These are phyloP conservation scores for Tilletia indica DNA, from an alignment of 1,284 basidiomycete species.

Conservation along the genomic window DNA sequence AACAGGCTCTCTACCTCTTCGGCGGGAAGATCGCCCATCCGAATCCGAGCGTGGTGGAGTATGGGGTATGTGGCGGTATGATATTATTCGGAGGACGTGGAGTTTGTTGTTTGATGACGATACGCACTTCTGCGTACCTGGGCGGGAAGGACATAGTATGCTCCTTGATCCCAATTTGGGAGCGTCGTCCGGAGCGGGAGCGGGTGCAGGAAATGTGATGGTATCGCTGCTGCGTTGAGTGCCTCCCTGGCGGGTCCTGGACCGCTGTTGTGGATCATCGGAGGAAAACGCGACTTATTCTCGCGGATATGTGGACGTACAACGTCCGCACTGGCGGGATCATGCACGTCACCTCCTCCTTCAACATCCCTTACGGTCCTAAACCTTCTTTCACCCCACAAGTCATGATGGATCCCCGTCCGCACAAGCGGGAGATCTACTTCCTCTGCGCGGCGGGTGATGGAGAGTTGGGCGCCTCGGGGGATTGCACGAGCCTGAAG, in stretches of 20 bases:
- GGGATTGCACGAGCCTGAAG: slow-evolving; percentile 22
- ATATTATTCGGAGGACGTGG: slow-evolving; percentile 49
- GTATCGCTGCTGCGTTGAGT: slow-evolving; percentile 29
- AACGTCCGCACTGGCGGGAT: slow-evolving; percentile 38
- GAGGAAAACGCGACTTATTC: slow-evolving; percentile 53
- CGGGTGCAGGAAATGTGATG: neutral
- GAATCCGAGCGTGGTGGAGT: slow-evolving; percentile 36
- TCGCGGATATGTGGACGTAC: slow-evolving; percentile 54
- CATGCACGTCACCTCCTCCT: slow-evolving; percentile 36
- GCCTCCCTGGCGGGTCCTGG: slow-evolving; percentile 32
- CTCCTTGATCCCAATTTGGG: slow-evolving; percentile 37
- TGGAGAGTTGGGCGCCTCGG: slow-evolving; percentile 20
- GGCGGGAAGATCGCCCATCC: slow-evolving; percentile 73
- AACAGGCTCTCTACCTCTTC: slow-evolving; percentile 72
- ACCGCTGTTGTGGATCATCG: slow-evolving; percentile 51
- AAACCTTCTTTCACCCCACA: slow-evolving; percentile 54
- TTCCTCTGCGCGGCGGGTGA: slow-evolving; percentile 29
- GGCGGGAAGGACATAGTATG: slow-evolving; percentile 54
- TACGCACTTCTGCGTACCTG: slow-evolving; percentile 29
- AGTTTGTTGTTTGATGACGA: slow-evolving; percentile 47
- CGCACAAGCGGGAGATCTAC: slow-evolving; percentile 41
- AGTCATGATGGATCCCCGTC: slow-evolving; percentile 45
- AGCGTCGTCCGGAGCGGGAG: neutral
- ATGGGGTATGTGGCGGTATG: slow-evolving; percentile 55
- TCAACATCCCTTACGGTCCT: slow-evolving; percentile 40